phyloP scores from a whole-genome alignment of 208 protist species.

The Strigomonas culicis region DNA sequence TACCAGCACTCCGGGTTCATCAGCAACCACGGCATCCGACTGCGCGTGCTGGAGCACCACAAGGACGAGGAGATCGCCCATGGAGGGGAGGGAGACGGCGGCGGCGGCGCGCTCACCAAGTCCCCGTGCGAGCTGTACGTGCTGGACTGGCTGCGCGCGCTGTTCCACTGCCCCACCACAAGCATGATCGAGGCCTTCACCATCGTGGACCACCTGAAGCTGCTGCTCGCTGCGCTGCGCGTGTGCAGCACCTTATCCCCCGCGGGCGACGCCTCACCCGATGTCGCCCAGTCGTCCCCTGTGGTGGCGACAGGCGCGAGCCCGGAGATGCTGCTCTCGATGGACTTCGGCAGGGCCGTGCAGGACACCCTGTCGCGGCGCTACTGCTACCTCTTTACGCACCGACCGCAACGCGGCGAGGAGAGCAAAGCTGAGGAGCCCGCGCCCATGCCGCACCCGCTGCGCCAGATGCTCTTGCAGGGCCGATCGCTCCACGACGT shows the following conservation, averaged over 20 bases:
- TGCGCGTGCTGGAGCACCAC: constrained; percentile 43
- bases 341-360: constrained; percentile 49
- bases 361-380: constrained; percentile 36
- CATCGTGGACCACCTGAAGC: constrained; percentile 59
- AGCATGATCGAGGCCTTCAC: constrained; percentile 29
- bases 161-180: constrained; percentile 37
- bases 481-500: constrained; percentile 9
- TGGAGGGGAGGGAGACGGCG: constrained; percentile 9
- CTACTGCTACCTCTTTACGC: constrained; percentile 45
- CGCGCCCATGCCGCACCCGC: constrained; percentile 18
- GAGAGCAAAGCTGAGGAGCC: neutral
- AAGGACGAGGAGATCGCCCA: neutral
- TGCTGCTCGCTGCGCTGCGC: constrained; percentile 19
- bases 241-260: neutral
- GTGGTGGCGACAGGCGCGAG: too few relatives aligned
- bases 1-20: constrained; percentile 15
- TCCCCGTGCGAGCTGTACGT: constrained; percentile 41
- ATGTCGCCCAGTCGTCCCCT: neutral
- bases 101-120: neutral
- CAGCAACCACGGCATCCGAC: constrained; percentile 31
- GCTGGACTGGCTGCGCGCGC: constrained; percentile 49
- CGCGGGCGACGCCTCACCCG: constrained; percentile 7
- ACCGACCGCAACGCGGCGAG: neutral
- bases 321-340: constrained; percentile 31
- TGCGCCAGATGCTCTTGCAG: constrained; percentile 32